These are phyloP conservation scores for Batkoa obscura DNA, from an alignment of 371 early-diverging fungal species.

Conservation along the genomic window DNA sequence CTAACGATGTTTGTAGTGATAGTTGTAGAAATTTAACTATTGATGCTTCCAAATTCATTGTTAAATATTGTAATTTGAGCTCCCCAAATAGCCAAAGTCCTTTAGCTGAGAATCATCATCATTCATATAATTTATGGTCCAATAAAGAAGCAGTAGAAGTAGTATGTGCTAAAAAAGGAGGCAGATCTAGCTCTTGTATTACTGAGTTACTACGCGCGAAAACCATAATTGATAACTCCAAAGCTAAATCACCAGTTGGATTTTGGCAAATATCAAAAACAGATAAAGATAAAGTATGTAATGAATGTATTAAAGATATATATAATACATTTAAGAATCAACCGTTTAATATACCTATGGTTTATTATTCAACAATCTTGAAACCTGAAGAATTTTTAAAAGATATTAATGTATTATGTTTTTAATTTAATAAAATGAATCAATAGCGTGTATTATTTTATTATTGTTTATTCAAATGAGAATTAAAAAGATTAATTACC, in stretches of 20 bases:
- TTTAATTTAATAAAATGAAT: too few species aligned
- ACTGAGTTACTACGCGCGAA: background rate
- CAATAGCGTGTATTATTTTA: too few species aligned
- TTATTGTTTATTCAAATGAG: too few species aligned
- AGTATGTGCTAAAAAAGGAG: constrained; percentile 2
- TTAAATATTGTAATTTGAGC: background rate
- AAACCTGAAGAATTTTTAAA: background rate
- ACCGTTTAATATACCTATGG: background rate
- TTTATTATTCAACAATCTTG: background rate
- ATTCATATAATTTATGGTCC: background rate
- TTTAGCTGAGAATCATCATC: background rate
- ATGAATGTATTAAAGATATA: background rate
- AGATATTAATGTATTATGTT: background rate
- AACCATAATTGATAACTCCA: background rate
- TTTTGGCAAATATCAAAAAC: background rate
- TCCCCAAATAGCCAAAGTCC: background rate
- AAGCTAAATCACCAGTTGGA: too few species aligned
- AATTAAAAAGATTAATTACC: too few species aligned
- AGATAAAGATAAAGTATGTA: background rate
- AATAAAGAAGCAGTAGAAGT: background rate
- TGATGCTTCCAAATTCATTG: background rate
- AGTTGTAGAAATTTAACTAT: background rate
- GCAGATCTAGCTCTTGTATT: background rate
- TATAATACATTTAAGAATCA: background rate
- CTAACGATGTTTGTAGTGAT: background rate